Conservation (phyloP, 257 asterid species). For the Thymus quinquecostatus region DNA sequence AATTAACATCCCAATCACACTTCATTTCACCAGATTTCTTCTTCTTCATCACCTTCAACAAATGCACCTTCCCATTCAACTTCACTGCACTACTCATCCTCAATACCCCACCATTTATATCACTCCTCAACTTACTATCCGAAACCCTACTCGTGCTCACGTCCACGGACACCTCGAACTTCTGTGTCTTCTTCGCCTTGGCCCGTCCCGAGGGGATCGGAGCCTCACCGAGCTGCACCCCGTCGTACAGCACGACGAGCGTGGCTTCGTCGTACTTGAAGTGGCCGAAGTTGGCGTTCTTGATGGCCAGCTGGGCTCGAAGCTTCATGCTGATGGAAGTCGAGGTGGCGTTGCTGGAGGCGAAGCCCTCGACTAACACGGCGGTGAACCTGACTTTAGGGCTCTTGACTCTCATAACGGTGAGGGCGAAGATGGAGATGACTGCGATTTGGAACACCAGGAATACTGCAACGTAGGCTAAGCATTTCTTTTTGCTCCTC, state of each 20-base stretch:
- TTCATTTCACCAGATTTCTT: constrained; percentile 32
- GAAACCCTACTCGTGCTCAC: neutral
- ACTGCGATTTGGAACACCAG: constrained; percentile 16
- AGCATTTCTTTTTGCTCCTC: constrained; percentile 35
- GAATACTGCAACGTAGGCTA: constrained; percentile 35
- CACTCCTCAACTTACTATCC: neutral
- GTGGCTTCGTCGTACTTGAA: constrained; percentile 31
- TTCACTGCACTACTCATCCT: constrained; percentile 24
- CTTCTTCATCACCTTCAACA: constrained; percentile 37
- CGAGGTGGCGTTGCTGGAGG: constrained; percentile 13
- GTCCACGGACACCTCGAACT: constrained; percentile 11
- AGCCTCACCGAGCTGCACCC: constrained; percentile 26
- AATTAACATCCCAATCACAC: constrained; percentile 30
- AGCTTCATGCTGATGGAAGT: constrained; percentile 29
- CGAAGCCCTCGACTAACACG: constrained; percentile 21
- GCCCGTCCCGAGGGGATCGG: constrained; percentile 28
- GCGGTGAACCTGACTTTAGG: constrained; percentile 36
- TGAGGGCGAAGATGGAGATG: constrained; percentile 25
- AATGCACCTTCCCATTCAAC: constrained; percentile 34
- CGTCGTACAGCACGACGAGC: constrained; percentile 26
- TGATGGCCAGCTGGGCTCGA: constrained; percentile 21
- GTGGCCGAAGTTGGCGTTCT: constrained; percentile 38
- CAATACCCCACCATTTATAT: constrained; percentile 30
- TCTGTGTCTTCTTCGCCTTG: constrained; percentile 23
- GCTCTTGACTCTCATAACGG: constrained; percentile 25